These are phyloP conservation scores for Fusarium sarcochroum DNA, from an alignment of 2,329 filamentous ascomycete genomes.

Conservation along the genomic window DNA sequence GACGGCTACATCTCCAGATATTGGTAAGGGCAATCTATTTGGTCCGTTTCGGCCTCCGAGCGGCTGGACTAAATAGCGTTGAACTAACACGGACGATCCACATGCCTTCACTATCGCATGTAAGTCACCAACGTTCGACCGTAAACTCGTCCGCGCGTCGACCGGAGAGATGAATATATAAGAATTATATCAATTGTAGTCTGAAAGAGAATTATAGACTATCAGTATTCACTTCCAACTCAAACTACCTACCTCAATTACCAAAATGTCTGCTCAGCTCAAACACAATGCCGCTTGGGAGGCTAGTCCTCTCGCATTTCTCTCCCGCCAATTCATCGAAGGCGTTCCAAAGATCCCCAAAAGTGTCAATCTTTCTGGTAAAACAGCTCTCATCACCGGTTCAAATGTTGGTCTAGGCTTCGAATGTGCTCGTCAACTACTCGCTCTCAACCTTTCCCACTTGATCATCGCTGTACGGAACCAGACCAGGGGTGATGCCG, in stretches of 20 bases:
- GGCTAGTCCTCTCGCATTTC: conserved; percentile 39
- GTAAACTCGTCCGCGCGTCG: conserved; percentile 27
- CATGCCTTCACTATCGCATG: background rate
- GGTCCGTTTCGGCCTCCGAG: conserved; percentile 44
- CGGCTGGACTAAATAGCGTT: conserved; percentile 10
- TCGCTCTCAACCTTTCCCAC: conserved; percentile 56
- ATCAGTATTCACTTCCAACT: background rate
- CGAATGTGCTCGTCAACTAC: conserved; percentile 60
- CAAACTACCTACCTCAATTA: background rate
- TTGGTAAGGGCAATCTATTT: conserved; percentile 6
- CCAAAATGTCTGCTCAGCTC: conserved; percentile 40
- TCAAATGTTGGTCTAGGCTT: conserved; percentile 64
- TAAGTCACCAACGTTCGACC: conserved; percentile 7
- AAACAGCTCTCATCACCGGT: conserved; percentile 65
- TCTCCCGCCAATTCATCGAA: conserved; percentile 47
- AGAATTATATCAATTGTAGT: background rate
- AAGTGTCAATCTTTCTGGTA: conserved; percentile 50
- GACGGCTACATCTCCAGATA: conserved; percentile 1
- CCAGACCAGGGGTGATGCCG: conserved; percentile 58
- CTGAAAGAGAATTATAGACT: background rate
- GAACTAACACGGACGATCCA: background rate
- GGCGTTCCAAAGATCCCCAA: conserved; percentile 44
- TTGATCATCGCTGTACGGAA: conserved; percentile 65
- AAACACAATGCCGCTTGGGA: conserved; percentile 43
- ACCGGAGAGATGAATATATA: conserved; percentile 33